Base-by-base conservation (phyloP, 1,284 basidiomycete species). In the Apiotrichum porosum region DNA sequence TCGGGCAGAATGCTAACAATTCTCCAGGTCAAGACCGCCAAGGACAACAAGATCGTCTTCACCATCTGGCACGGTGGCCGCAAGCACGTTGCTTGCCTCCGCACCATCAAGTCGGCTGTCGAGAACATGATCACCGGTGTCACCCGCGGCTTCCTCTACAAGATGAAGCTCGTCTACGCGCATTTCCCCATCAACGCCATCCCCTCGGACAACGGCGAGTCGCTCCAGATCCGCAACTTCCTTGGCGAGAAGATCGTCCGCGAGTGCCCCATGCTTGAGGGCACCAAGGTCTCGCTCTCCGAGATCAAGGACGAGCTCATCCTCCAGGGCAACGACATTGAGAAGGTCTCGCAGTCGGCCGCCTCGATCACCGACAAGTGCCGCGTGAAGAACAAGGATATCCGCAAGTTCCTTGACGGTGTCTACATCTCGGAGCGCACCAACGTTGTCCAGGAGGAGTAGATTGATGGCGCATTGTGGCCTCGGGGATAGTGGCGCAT, bases 151-250 rank as follows among this genome's bases (percentile, higher is more conserved):
- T 98, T 97, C 85, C 84, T 86, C 71, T 99, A 99, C 84, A 98
- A 98, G 86, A 94, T 97, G 91, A 88, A 90, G 68, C 81, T 93
- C 32, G 95, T 98, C 52, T 99, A 98, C 74, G 95, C 95, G 69
- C 95, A 99, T 82, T 99, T 99, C 82, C 95, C 95, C 60, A 97
- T 99, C 82, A 98, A 99, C 81, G 86, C 89, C 74, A 97, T 98
- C 76, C 91, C 97, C 71, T 84, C 87, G 74, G 85, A 87, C 37
- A 78, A 78, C 63, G 90, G 89, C 51, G 72, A 73, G 47, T 79
- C 84, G 45, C 76, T 97, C 52, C 94, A 98, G 77, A 98, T 99
- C 78, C 86, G 97, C 68, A 98, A 98, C 80, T 98, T 97, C 81
- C 80, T 74, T 60, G 74, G 75, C 49, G 75, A 76, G 69, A 76